Percentiles rank a stretch among this genome's conserved stretches.
Conservation (phyloP, 1,284 basidiomycete species). For the Neonothopanus nambi region DNA sequence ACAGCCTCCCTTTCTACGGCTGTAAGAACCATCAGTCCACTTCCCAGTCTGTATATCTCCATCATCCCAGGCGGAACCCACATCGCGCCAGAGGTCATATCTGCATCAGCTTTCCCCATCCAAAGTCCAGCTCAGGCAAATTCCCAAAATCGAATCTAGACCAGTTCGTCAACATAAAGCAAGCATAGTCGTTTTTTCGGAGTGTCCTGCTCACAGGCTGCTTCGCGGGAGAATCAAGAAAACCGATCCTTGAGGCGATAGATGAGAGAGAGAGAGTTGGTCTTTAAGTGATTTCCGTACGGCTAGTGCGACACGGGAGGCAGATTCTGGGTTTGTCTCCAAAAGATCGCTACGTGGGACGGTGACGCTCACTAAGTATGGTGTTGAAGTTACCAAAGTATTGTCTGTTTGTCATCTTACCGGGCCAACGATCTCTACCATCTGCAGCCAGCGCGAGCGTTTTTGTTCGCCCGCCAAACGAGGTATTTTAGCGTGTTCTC, state of each 20-base stretch:
- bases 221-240: conserved; percentile 5
- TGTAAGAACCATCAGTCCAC: conserved; percentile 3
- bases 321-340: not conserved
- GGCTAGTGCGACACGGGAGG: conserved; percentile 3
- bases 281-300: conserved; percentile 3
- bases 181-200: conserved; percentile 7
- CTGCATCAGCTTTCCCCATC: conserved; percentile 1
- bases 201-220: not conserved
- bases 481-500: not conserved
- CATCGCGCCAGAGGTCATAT: conserved; percentile 1
- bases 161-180: conserved; percentile 14
- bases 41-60: not conserved
- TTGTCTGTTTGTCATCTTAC: too few relatives aligned
- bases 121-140: conserved; percentile 4
- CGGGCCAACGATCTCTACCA: not conserved
- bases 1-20: conserved; percentile 9
- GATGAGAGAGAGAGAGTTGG: conserved; percentile 2
- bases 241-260: conserved; percentile 5
- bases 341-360: not conserved
- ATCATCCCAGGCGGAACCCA: conserved; percentile 5
- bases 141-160: conserved; percentile 8
- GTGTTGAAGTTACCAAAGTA: conserved; percentile 14
- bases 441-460: conserved; percentile 5
- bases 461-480: not conserved
- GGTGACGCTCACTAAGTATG: not conserved